phyloP scores from a whole-genome alignment of 768 basidiomycete genomes.

The Rhodotorula babjevae region DNA sequence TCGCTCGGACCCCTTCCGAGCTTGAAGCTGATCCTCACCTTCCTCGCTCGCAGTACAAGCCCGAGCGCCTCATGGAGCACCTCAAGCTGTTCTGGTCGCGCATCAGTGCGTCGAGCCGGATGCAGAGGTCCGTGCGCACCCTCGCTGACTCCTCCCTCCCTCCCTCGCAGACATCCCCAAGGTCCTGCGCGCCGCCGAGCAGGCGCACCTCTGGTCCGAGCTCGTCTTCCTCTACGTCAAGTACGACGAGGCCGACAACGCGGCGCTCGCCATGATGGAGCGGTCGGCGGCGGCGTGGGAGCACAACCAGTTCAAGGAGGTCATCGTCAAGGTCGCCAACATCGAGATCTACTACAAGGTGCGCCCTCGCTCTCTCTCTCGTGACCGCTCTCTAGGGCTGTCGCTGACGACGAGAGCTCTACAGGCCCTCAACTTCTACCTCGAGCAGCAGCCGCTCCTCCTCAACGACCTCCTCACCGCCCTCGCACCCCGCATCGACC shows the following conservation, averaged over 20 bases:
- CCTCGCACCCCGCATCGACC: slow-evolving; percentile 89
- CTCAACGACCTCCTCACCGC: slow-evolving; percentile 89
- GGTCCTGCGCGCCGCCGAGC: slow-evolving; percentile 93
- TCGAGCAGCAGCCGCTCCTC: slow-evolving; percentile 85
- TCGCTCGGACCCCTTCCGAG: neutral
- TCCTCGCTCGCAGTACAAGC: slow-evolving; percentile 35
- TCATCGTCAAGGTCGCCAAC: slow-evolving; percentile 91
- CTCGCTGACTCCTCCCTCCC: neutral
- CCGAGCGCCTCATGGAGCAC: slow-evolving; percentile 71
- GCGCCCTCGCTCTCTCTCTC: neutral
- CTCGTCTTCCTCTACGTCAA: slow-evolving; percentile 98
- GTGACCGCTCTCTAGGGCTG: neutral
- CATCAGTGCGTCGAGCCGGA: slow-evolving; percentile 29
- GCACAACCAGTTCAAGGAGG: slow-evolving; percentile 99
- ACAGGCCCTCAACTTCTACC: slow-evolving; percentile 76
- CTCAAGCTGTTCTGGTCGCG: slow-evolving; percentile 74
- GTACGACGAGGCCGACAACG: slow-evolving; percentile 98
- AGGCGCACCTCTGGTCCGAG: slow-evolving; percentile 96
- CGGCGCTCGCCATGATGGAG: slow-evolving; percentile 97
- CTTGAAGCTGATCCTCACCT: slow-evolving; percentile 6
- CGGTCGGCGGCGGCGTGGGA: slow-evolving; percentile 98
- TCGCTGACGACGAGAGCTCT: neutral
- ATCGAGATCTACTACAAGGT: slow-evolving; percentile 94
- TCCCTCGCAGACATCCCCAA: slow-evolving; percentile 75
- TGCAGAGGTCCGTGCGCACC: neutral